These are phyloP conservation scores for Camelina neglecta DNA, from an alignment of 345 rosid genomes.

Conservation along the genomic window DNA sequence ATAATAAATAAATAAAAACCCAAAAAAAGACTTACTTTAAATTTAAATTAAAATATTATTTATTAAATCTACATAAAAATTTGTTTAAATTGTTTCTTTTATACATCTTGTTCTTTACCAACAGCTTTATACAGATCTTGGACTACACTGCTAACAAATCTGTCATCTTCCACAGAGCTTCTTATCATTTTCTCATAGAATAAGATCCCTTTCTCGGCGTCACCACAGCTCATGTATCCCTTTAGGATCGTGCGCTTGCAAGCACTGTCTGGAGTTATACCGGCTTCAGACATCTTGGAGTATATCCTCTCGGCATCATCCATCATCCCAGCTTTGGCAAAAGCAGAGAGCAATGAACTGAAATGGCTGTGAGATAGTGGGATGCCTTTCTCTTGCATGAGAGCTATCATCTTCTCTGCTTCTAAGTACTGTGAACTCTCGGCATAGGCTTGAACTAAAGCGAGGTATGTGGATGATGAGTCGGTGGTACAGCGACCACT, in stretches of 20 bases:
- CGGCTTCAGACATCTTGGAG: conserved; percentile 44
- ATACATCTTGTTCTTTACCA: conserved; percentile 45
- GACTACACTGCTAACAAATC: conserved; percentile 60
- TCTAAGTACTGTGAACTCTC: conserved; percentile 54
- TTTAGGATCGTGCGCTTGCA: conserved; percentile 62
- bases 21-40: too few species aligned
- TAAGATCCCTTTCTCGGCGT: conserved; percentile 56
- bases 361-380: conserved; percentile 60
- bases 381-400: conserved; percentile 60
- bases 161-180: conserved; percentile 51
- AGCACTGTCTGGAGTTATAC: conserved; percentile 56
- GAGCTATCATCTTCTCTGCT: conserved; percentile 63
- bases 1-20: too few species aligned
- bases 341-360: conserved; percentile 57
- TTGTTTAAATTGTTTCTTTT: too few species aligned
- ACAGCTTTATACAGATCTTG: conserved; percentile 60
- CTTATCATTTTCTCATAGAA: conserved; percentile 57
- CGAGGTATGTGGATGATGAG: conserved; percentile 59
- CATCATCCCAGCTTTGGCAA: conserved; percentile 60
- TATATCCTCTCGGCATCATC: conserved; percentile 66
- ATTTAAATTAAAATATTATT: too few species aligned
- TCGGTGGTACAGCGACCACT: conserved; percentile 58
- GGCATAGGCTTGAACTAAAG: conserved; percentile 62
- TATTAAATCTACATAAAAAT: too few species aligned
- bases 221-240: conserved; percentile 65